Percentiles rank a stretch among this genome's conserved stretches.
Evolutionary conservation across 176 grass and related monocot species (phyloP).

Genomic region (Dendrocalamus sinicus): DNA sequence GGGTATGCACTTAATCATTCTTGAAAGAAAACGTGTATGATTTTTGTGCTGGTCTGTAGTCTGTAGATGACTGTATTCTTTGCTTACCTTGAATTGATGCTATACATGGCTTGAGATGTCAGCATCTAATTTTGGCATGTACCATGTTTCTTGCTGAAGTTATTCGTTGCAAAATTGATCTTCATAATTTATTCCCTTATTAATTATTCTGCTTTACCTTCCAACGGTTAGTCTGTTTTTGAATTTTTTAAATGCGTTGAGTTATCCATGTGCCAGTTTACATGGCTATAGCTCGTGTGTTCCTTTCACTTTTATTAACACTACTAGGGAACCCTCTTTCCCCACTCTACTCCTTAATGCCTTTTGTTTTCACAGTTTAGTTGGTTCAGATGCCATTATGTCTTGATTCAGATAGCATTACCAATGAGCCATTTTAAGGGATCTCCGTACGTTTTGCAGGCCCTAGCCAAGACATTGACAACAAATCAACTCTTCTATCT

Average conservation of each 20-base stretch:
- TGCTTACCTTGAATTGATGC: conserved; percentile 45
- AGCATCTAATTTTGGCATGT: not conserved
- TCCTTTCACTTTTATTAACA: not conserved
- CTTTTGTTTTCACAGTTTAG: conserved; percentile 12
- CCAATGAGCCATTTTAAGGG: not conserved
- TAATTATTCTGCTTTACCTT: not conserved
- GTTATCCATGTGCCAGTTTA: not conserved
- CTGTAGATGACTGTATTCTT: conserved; percentile 11
- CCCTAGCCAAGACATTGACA: conserved; percentile 92
- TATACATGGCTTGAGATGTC: not conserved
- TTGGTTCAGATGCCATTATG: not conserved
- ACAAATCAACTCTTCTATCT: conserved; percentile 84
- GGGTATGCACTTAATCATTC: conserved; percentile 61
- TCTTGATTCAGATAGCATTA: not conserved
- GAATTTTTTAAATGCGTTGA: not conserved
- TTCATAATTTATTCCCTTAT: not conserved
- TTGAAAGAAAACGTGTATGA: not conserved
- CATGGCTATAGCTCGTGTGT: not conserved
- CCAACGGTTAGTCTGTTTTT: not conserved
- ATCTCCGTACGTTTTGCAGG: conserved; percentile 62
- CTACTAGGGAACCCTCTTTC: not conserved
- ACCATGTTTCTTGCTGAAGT: not conserved
- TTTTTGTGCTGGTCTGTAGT: not conserved
- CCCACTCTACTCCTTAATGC: not conserved
- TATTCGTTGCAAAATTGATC: not conserved